phyloP scores from a whole-genome alignment of 148 eudicot species.

The Hydrangea macrophylla region DNA sequence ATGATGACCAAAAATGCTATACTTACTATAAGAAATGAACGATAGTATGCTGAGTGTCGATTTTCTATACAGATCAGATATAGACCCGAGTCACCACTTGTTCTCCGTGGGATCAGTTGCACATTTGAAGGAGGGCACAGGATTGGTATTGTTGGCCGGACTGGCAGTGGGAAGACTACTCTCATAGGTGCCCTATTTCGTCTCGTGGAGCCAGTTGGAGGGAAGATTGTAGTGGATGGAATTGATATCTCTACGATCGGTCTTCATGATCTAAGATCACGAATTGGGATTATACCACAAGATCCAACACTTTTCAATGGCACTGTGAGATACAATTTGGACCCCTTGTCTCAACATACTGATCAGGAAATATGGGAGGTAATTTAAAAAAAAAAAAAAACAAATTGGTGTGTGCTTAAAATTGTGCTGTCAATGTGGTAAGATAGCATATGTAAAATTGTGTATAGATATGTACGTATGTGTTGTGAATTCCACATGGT shows the following conservation, averaged over 20 bases:
- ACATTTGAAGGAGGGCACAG: conserved; percentile 24
- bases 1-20: too few species aligned
- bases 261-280: conserved; percentile 17
- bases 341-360: conserved; percentile 15
- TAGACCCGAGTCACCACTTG: conserved; percentile 17
- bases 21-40: too few species aligned
- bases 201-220: conserved; percentile 18
- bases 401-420: too few species aligned
- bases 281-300: conserved; percentile 20
- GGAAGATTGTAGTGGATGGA: conserved; percentile 22
- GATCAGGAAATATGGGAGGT: conserved; percentile 19
- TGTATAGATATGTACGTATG: too few species aligned
- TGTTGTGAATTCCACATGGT: background rate
- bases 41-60: background rate
- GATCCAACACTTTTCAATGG: conserved; percentile 21
- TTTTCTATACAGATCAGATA: conserved; percentile 13
- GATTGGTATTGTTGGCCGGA: conserved; percentile 23
- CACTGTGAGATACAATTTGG: conserved; percentile 17
- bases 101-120: conserved; percentile 17
- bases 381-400: too few species aligned
- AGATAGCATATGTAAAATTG: too few species aligned
- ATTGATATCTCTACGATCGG: conserved; percentile 17
- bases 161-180: conserved; percentile 26
- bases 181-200: conserved; percentile 22
- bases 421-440: too few species aligned